Evolutionary conservation across 495 filamentous ascomycete genomes (phyloP), one percentile per base, ranked within the genome.

Genomic region (Aspergillus bertholletiae): DNA sequence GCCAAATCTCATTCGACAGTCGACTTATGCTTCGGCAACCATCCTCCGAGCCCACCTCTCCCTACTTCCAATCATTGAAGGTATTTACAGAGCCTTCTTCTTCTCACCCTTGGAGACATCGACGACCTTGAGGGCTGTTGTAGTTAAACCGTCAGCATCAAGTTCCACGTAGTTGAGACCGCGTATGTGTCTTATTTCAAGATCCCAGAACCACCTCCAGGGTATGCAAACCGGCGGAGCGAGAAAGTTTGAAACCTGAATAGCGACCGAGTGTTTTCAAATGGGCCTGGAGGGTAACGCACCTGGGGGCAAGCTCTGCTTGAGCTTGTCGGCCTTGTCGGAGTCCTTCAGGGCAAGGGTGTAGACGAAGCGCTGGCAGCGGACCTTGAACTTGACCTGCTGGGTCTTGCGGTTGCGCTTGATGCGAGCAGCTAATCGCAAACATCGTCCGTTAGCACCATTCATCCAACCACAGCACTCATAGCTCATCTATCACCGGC

Each of bases 371-470:
- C 88, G 83, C 67, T 88, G 79, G 84, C 94, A 97, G 73, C 94
- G 90, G 84, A 99, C 95, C 88, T 99, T 99, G 89, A 99, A 97
- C 85, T 99, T 99, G 85, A 90, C 92, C 81, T 92, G 87, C 74
- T 86, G 81, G 60, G 81, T 76, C 71, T 85, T 84, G 72, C 84
- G 87, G 83, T 87, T 93, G 84, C 93, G 90, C 89, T 97, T 97
- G 84, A 97, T 92, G 77, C 90, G 87, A 72, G 90, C 90, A 75
- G 91, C 95, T 97, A 69, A 62, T 27, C 45, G 47, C 47, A 18
- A 45, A 28, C 49, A 55, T 26, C 28, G 44, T 45, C 21, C 37
- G 41, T 63, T 52, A 63, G 60, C 54, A 26, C 53, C 46, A 28
- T 23, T 22, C 24, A 37, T 20, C 46, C 15, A 49, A 22, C 39